phyloP scores from a whole-genome alignment of 768 basidiomycete species.

The Pleurotus salmoneostramineus region DNA sequence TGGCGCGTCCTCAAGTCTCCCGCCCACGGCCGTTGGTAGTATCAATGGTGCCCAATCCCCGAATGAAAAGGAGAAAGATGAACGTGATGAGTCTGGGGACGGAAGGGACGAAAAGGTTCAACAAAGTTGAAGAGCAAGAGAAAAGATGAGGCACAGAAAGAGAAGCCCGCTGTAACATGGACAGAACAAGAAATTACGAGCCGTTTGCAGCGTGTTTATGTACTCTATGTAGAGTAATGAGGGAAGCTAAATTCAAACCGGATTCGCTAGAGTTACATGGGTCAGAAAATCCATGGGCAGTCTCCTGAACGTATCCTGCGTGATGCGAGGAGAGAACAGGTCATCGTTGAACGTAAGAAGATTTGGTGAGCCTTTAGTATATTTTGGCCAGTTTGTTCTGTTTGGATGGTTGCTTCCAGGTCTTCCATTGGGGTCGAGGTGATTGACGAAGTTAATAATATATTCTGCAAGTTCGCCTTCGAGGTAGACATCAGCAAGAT shows the following conservation, averaged over 20 bases:
- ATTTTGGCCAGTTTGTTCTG: slow-evolving; percentile 41
- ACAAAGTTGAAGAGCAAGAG: no score
- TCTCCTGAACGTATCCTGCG: slow-evolving; percentile 39
- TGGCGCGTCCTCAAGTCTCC: background rate
- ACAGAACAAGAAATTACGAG: no score
- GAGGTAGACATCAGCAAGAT: slow-evolving; percentile 38
- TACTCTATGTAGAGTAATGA: no score
- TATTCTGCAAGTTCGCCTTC: slow-evolving; percentile 41
- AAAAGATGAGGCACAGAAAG: no score
- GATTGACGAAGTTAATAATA: slow-evolving; percentile 40
- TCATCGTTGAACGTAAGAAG: slow-evolving; percentile 39
- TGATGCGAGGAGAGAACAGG: slow-evolving; percentile 22
- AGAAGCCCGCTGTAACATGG: no score
- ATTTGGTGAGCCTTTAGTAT: slow-evolving; percentile 26
- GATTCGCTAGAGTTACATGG: slow-evolving; percentile 25
- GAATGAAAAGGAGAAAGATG: background rate
- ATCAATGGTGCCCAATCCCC: background rate
- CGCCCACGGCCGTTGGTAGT: background rate
- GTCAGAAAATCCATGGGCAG: slow-evolving; percentile 32
- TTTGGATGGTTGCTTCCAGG: slow-evolving; percentile 7
- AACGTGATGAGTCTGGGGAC: background rate
- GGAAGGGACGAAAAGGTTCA: no score
- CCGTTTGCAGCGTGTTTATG: no score
- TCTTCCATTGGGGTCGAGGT: slow-evolving; percentile 39
- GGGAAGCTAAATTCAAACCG: slow-evolving; percentile 16